A percentile compares a stretch with the other conserved stretches of the same genome.
Conservation (phyloP, 768 basidiomycete genomes). For the Cystofilobasidium macerans region DNA sequence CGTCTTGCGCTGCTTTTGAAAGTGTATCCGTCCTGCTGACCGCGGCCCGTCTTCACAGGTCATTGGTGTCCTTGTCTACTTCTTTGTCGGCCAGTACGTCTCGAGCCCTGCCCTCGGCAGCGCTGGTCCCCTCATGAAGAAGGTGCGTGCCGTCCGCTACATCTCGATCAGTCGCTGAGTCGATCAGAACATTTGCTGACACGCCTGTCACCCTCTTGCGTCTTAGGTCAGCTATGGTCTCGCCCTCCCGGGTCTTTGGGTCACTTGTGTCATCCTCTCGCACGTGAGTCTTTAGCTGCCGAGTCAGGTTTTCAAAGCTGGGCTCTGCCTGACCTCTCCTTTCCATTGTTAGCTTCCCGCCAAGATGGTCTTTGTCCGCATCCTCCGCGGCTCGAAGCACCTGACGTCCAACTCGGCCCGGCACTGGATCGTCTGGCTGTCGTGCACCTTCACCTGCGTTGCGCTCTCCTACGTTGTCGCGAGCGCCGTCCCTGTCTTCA, state of each 20-base stretch:
- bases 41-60: not conserved
- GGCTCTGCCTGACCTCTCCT: not conserved
- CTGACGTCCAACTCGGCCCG: slow-evolving; percentile 28
- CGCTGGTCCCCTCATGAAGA: slow-evolving; percentile 30
- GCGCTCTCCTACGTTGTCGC: slow-evolving; percentile 12
- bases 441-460: slow-evolving; percentile 2
- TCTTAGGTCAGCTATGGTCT: slow-evolving; percentile 32
- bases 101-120: slow-evolving; percentile 32
- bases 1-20: not conserved
- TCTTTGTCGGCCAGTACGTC: slow-evolving; percentile 25
- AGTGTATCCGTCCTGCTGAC: no score
- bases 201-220: slow-evolving; percentile 15
- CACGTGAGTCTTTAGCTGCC: not conserved
- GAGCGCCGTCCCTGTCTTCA: slow-evolving; percentile 1
- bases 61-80: slow-evolving; percentile 27
- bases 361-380: slow-evolving; percentile 32
- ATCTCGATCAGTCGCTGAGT: no score
- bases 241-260: slow-evolving; percentile 27
- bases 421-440: slow-evolving; percentile 31
- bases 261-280: slow-evolving; percentile 12
- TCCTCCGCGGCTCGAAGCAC: slow-evolving; percentile 30
- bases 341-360: not conserved
- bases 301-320: not conserved
- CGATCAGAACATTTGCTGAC: not conserved
- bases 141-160: not conserved